A percentile compares a stretch with the other conserved stretches of the same genome.
phyloP scores from a whole-genome alignment of 106 monocot species.

The Vanilla planifolia region DNA sequence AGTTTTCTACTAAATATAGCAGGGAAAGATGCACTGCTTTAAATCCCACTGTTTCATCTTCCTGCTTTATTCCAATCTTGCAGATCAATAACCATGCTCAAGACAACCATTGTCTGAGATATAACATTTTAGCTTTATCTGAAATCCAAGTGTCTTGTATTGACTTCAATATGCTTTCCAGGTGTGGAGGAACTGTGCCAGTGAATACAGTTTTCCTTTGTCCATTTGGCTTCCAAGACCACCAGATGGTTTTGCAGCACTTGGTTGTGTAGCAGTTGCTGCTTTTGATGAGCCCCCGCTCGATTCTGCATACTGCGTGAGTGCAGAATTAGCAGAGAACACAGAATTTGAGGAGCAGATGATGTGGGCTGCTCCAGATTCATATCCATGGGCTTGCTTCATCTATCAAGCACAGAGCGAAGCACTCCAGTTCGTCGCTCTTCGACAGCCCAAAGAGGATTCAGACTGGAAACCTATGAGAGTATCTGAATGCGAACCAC shows the following conservation, averaged over 20 bases:
- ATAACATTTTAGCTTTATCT: no score
- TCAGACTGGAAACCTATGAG: constrained; percentile 53
- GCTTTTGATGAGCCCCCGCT: constrained; percentile 63
- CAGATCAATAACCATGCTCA: no score
- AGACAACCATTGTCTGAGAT: no score
- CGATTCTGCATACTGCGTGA: constrained; percentile 50
- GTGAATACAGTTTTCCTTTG: constrained; percentile 63
- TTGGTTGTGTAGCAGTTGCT: constrained; percentile 80
- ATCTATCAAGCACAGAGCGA: constrained; percentile 85
- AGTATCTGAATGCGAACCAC: constrained; percentile 27
- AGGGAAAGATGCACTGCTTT: no score
- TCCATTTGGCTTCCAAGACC: constrained; percentile 88
- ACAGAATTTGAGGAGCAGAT: constrained; percentile 61
- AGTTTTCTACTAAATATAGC: no score
- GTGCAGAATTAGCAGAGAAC: constrained; percentile 43
- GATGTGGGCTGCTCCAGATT: constrained; percentile 68
- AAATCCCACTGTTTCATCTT: no score
- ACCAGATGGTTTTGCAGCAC: constrained; percentile 71
- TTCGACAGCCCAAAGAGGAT: constrained; percentile 64
- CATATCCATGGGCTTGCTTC: constrained; percentile 88
- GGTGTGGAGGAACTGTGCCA: constrained; percentile 96
- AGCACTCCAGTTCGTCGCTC: constrained; percentile 71
- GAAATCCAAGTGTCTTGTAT: no score
- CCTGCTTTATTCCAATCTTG: no score
- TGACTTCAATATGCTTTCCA: constrained; percentile 13